Evolutionary conservation across 306 rosid genomes (phyloP).

Genomic region (Corylus heterophylla): DNA sequence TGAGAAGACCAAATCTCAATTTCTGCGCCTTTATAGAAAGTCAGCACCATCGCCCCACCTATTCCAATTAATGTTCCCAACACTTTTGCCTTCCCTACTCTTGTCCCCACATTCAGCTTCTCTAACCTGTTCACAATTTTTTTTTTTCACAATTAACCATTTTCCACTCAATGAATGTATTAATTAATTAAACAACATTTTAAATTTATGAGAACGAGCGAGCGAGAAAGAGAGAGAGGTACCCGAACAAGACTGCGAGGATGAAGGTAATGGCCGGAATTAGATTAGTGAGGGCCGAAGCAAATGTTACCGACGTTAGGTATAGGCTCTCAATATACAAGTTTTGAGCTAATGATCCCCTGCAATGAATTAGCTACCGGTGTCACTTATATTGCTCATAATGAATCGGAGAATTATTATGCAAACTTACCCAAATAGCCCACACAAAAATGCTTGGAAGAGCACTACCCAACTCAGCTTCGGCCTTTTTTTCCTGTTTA

Average conservation of each 20-base stretch:
- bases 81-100: conserved; percentile 60
- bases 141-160: too few species aligned
- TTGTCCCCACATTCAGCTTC: conserved; percentile 35
- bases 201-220: neutral
- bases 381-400: neutral
- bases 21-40: conserved; percentile 53
- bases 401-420: neutral
- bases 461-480: conserved; percentile 54
- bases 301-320: conserved; percentile 68
- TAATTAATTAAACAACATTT: too few species aligned
- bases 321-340: conserved; percentile 49
- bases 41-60: conserved; percentile 73
- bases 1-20: conserved; percentile 57
- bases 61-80: conserved; percentile 61
- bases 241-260: conserved; percentile 58
- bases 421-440: conserved; percentile 67
- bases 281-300: conserved; percentile 63
- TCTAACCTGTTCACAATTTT: conserved; percentile 41
- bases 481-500: conserved; percentile 61
- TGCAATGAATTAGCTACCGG: conserved; percentile 3
- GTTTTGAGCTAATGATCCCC: conserved; percentile 63
- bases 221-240: neutral
- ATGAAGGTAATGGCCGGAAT: conserved; percentile 63
- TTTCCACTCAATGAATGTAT: too few species aligned
- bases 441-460: conserved; percentile 64